Base-by-base conservation (phyloP, 345 rosid species). In the Populus pruinosa region DNA sequence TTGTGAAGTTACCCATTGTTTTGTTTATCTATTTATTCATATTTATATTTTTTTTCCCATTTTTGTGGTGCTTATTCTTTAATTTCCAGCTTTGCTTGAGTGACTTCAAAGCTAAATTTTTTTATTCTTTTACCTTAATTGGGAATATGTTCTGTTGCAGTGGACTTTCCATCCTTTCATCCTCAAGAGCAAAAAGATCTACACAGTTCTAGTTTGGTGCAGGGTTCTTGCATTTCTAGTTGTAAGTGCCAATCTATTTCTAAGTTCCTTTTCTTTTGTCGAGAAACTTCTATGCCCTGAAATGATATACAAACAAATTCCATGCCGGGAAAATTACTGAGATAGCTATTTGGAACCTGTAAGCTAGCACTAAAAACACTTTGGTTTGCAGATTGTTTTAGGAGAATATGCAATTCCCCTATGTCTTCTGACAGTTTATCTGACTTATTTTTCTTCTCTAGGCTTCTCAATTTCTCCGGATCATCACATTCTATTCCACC, bases 141-240 rank as follows among this genome's bases (percentile, higher is more conserved):
- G 62, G 59, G 63, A 63, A 12, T 31, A 5, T 81, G 8, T 44
- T 65, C 49, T 75, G n/a, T 86, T 86, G 86, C 96, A 94, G 99
- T 96, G 99, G 99, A 94, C 97, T 49, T 94, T 94, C 83, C 97
- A 96, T 86, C 99, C 99, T 69, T 96, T 96, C 89, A 80, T 94
- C 83, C 82, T 92, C 83, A 92, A 96, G 90, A 90, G 90, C 90
- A 96, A 91, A 88, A 94, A 88, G 88, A 87, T 96, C 90, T 96
- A 94, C 87, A 96, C 98, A 8, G 98, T 96, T 76, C 85, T 96
- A 38, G 71, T 94, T 50, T 96, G 99, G 99, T 96, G 98, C 91
- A 90, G 99, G 86, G 94, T 96, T 87, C 85, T 94, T 62, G 94
- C 98, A 47, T 94, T 90, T 86, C 85, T 96, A 87, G 97, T 90